Evolutionary conservation across 2,329 filamentous ascomycete species (phyloP), one percentile per base, ranked within the genome.

Genomic region (Eutypella sp.): DNA sequence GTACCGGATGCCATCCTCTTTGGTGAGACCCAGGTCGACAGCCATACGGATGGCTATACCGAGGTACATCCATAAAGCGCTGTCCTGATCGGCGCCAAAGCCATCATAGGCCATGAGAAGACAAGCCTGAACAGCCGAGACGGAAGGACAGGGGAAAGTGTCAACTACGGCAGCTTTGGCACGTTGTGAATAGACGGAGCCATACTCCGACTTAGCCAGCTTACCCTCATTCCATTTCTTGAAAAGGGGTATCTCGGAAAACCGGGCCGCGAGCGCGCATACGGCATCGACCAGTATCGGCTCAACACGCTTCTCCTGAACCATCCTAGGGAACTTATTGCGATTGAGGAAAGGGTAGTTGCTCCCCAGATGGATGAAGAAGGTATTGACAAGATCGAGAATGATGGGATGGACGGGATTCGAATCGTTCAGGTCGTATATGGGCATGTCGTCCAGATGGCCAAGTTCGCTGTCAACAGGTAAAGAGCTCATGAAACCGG

Each of bases 11-110:
- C 89, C 89, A 52, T 91, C 84, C 15, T 87, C 74, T 52, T 90
- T 95, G 55, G 92, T 87, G 52, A 95, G 73, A 0, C 90, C 89
- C 9, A 95, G 69, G 59, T 91, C 87, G 47, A 89, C 81, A 0
- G 85, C 84, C 82, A 90, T 87, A 4, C 89, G 83, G 49, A 95
- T 95, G 0, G 89, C 85, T 42, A 92, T 84, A 0, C 89, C 90
- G 1, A 95, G 73, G 60, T 95, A 95, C 89, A 95, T 95, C 89
- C 90, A 96, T 6, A 96, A 67, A 0, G 89, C 88, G 62, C 89
- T 95, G 59, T 95, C 90, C 56, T 91, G 87, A 53, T 89, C 88
- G 10, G 87, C 87, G 1, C 89, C 90, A 55, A 96, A 95, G 37
- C 91, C 85, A 54, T 95, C 89, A 59, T 95, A 95, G 0, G 89